Conservation (phyloP, 306 rosid species). For the Crataegus laevigata region DNA sequence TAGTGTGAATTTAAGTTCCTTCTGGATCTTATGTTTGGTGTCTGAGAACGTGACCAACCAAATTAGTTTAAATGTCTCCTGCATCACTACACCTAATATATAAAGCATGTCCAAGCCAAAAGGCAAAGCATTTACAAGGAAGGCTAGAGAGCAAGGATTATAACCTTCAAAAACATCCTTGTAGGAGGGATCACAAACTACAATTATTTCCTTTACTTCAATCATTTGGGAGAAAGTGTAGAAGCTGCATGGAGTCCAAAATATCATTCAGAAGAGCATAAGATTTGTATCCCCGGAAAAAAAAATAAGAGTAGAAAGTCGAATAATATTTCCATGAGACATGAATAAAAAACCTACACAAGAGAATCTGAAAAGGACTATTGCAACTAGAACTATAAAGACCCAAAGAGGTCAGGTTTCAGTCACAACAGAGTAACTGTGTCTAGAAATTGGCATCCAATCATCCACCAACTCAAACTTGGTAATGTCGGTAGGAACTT, state of each 20-base stretch:
- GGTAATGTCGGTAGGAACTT: background rate
- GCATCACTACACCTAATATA: background rate
- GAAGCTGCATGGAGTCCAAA: slow-evolving; percentile 49
- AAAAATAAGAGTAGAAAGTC: background rate
- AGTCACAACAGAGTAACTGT: background rate
- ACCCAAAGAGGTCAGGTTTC: background rate
- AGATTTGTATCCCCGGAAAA: background rate
- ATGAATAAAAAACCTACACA: background rate
- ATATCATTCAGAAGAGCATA: slow-evolving; percentile 5
- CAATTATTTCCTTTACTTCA: slow-evolving; percentile 80
- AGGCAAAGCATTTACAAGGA: background rate
- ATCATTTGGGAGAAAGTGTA: slow-evolving; percentile 56
- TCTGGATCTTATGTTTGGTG: slow-evolving; percentile 31
- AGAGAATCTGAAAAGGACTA: background rate
- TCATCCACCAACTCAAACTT: background rate
- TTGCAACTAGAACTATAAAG: background rate
- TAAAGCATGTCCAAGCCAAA: background rate
- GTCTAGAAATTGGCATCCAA: background rate
- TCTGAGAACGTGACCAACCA: slow-evolving; percentile 33
- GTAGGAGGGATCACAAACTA: slow-evolving; percentile 96
- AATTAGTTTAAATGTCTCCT: background rate
- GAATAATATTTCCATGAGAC: background rate
- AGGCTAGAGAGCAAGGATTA: background rate
- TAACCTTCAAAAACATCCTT: slow-evolving; percentile 69
- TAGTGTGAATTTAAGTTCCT: slow-evolving; percentile 58